phyloP scores from a whole-genome alignment of 495 filamentous ascomycete species.

The Penicillium paradoxum region DNA sequence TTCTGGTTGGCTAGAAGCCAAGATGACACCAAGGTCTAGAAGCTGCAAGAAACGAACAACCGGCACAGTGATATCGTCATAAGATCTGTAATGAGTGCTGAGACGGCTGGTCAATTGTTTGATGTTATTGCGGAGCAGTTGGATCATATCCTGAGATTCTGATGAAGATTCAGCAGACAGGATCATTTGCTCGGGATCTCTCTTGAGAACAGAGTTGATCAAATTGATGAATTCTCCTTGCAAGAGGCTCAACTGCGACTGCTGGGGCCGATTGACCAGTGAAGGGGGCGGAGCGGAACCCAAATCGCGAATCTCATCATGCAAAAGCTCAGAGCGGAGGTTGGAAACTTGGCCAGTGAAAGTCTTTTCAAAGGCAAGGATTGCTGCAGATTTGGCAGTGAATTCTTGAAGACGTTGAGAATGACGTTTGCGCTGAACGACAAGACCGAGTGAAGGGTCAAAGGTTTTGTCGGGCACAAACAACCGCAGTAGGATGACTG shows the following conservation, averaged over 20 bases:
- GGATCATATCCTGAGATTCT: slow-evolving; percentile 31
- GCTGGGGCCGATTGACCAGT: slow-evolving; percentile 66
- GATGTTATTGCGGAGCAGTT: slow-evolving; percentile 66
- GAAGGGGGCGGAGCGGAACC: slow-evolving; percentile 57
- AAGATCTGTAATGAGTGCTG: slow-evolving; percentile 60
- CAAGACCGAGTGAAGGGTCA: slow-evolving; percentile 77
- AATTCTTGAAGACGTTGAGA: slow-evolving; percentile 50
- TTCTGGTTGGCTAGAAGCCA: slow-evolving; percentile 40
- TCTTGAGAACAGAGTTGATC: slow-evolving; percentile 57
- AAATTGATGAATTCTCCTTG: slow-evolving; percentile 79
- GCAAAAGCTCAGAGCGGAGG: slow-evolving; percentile 54
- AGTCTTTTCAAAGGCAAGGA: slow-evolving; percentile 58
- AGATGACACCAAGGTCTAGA: slow-evolving; percentile 67
- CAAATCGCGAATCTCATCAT: slow-evolving; percentile 53
- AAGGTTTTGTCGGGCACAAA: slow-evolving; percentile 83
- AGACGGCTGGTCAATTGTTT: slow-evolving; percentile 62
- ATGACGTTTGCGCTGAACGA: slow-evolving; percentile 65
- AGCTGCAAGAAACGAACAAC: slow-evolving; percentile 76
- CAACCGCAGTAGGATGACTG: slow-evolving; percentile 54
- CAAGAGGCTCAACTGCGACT: slow-evolving; percentile 62
- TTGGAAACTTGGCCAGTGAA: slow-evolving; percentile 66
- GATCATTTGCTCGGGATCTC: slow-evolving; percentile 45
- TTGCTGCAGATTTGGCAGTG: slow-evolving; percentile 50
- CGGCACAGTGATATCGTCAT: slow-evolving; percentile 78
- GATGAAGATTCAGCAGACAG: slow-evolving; percentile 10